Evolutionary conservation across 1,139 yeast genomes (phyloP).

Genomic region (Suhomyces bribrorum): DNA sequence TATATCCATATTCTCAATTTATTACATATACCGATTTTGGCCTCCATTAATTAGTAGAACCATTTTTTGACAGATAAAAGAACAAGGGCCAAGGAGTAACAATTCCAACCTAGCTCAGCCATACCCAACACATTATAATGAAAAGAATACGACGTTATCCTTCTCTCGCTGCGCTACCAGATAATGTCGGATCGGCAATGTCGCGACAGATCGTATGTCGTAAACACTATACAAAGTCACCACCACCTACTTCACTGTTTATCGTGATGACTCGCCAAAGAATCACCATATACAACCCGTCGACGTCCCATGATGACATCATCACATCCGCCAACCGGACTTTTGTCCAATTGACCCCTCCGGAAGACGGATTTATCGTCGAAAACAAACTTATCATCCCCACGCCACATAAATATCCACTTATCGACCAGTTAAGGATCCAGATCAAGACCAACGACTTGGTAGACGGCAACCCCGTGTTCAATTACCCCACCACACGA

Average conservation of each 20-base stretch:
- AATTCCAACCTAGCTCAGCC: no score
- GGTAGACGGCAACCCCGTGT: conserved; percentile 17
- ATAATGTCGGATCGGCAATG: no score
- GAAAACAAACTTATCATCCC: conserved; percentile 23
- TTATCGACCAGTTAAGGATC: conserved; percentile 25
- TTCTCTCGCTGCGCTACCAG: no score
- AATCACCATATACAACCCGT: conserved; percentile 35
- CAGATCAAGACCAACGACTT: conserved; percentile 19
- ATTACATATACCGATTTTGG: no score
- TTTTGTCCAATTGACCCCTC: conserved; percentile 4
- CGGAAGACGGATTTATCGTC: conserved; percentile 18
- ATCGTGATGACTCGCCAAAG: conserved; percentile 29
- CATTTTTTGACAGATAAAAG: no score
- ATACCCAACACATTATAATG: no score
- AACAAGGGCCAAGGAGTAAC: no score
- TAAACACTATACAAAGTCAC: neutral
- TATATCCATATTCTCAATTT: no score
- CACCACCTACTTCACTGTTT: neutral
- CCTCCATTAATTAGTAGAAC: no score
- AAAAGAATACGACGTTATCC: no score
- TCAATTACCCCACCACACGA: conserved; percentile 25
- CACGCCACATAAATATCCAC: conserved; percentile 4
- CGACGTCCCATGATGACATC: conserved; percentile 27
- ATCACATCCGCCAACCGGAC: conserved; percentile 15
- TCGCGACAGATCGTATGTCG: no score